These are phyloP conservation scores for Phyllosticta citribraziliensis DNA, from an alignment of 2,329 filamentous ascomycete genomes.

Conservation along the genomic window DNA sequence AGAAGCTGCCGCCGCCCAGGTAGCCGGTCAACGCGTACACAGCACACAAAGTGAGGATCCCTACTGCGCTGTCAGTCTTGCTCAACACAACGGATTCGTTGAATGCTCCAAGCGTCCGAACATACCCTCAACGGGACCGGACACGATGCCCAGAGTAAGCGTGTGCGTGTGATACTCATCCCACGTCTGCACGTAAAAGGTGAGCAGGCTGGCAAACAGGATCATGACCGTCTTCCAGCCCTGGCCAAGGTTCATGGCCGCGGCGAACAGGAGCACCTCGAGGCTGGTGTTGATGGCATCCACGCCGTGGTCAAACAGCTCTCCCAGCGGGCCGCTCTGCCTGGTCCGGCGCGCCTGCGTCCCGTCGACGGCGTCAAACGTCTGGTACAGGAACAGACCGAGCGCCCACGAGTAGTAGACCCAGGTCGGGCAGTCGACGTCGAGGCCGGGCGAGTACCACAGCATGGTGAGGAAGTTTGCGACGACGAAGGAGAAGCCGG, in stretches of 20 bases:
- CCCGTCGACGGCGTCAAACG: slow-evolving; percentile 94
- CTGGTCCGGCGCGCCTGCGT: slow-evolving; percentile 82
- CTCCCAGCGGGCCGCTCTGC: slow-evolving; percentile 87
- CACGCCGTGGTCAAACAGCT: slow-evolving; percentile 93
- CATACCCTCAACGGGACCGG: slow-evolving; percentile 75
- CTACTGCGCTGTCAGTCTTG: too few relatives aligned
- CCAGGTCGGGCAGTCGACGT: slow-evolving; percentile 89
- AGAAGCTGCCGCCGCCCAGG: slow-evolving; percentile 83
- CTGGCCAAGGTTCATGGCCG: slow-evolving; percentile 86
- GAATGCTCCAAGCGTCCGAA: too few relatives aligned
- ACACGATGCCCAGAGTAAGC: slow-evolving; percentile 81
- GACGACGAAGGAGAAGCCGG: slow-evolving; percentile 82
- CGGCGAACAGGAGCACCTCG: slow-evolving; percentile 84
- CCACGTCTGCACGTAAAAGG: slow-evolving; percentile 99
- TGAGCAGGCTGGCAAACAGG: slow-evolving; percentile 76
- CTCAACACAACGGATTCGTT: too few relatives aligned
- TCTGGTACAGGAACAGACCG: slow-evolving; percentile 92
- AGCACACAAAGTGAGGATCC: slow-evolving; percentile 70
- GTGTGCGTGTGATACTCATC: slow-evolving; percentile 98
- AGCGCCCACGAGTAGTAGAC: slow-evolving; percentile 88
- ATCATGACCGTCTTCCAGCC: slow-evolving; percentile 78
- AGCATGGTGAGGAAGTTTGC: slow-evolving; percentile 83
- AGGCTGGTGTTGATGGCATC: slow-evolving; percentile 95
- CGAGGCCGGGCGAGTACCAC: slow-evolving; percentile 91
- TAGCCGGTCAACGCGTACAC: slow-evolving; percentile 78